Evolutionary conservation across 352 stramenopile genomes (phyloP), one percentile per base, ranked within the genome.

Genomic region (Globisporangium middletonii): DNA sequence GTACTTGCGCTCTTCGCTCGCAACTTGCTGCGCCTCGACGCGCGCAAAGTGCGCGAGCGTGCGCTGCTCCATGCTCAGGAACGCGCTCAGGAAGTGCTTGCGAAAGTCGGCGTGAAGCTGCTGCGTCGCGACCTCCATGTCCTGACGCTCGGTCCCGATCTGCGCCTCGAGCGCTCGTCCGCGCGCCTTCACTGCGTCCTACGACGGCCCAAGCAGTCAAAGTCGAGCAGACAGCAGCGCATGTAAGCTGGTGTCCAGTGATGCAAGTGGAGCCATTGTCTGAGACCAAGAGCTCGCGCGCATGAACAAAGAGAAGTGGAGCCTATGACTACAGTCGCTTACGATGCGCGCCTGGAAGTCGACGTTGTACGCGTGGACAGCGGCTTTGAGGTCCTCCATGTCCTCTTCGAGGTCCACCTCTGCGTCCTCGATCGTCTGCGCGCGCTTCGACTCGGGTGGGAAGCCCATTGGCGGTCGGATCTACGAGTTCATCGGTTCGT

Each of bases 301-400:
- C 1, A 38, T 9, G 9, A 9, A 9, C 5, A 38, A 12, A 38
- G 33, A 9, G 4, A 38, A 1, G 9, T 38, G 33, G 33, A 38
- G 33, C 33, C 1, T 9, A 38, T 38, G 33, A 9, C 7, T 0
- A 9, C 7, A 28, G 4, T 11, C n/a, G 49, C 78, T 26, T 73
- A 91, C 79, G 33, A 96, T 81, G 12, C 86, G 83, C 13, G 68
- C 67, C 53, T 95, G 76, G 53, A 96, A 89, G 54, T 94, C 82
- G 33, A 90, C 61, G 57, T 96, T 96, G 68, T 90, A 88, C 19
- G 76, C 72, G 60, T 89, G 78, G 35, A 91, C 87, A 1, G 79
- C 78, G 5, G 67, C 66, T 68, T 96, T 76, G 52, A 96, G 72
- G 62, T 89, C 81, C 43, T 88, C 70, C 78, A 96, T 92, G 60